Evolutionary conservation across 768 basidiomycete genomes (phyloP).

Genomic region (Rhizopogon vesiculosus): DNA sequence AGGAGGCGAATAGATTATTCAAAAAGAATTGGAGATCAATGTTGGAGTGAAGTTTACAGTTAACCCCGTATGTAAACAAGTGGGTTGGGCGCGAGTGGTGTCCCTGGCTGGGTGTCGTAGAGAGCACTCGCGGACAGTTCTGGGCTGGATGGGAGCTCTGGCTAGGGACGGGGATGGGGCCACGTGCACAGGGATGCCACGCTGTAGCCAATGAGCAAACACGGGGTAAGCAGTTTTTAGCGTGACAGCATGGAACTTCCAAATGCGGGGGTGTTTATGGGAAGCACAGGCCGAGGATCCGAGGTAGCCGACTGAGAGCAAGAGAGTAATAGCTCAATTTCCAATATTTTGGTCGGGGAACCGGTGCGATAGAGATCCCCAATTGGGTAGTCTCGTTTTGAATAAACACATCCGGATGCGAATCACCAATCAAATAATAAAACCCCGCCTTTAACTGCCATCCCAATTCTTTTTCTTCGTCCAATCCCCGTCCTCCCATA

Average conservation of each 20-base stretch:
- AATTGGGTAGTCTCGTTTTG: slow-evolving; percentile 14
- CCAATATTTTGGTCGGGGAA: slow-evolving; percentile 20
- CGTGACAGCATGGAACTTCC: slow-evolving; percentile 21
- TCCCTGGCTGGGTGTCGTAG: not conserved
- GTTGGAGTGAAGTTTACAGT: too few species aligned
- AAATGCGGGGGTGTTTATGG: not conserved
- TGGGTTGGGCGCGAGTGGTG: not conserved
- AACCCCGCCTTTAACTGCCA: slow-evolving; percentile 20
- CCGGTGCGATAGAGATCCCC: slow-evolving; percentile 19
- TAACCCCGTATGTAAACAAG: not conserved
- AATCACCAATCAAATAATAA: slow-evolving; percentile 35
- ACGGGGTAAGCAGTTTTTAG: slow-evolving; percentile 12
- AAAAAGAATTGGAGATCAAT: not conserved
- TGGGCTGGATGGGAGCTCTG: not conserved
- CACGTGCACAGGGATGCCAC: slow-evolving; percentile 4
- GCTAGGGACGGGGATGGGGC: slow-evolving; percentile 17
- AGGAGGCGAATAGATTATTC: slow-evolving; percentile 3
- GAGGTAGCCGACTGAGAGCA: slow-evolving; percentile 26
- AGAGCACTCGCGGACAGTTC: not conserved
- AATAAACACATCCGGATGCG: slow-evolving; percentile 20
- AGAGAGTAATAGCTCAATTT: slow-evolving; percentile 28
- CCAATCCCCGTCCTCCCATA: slow-evolving; percentile 19
- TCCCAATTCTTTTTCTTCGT: slow-evolving; percentile 7
- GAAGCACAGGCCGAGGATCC: slow-evolving; percentile 22
- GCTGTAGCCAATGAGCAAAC: not conserved